Percentiles rank a stretch among this genome's conserved stretches.
These are phyloP conservation scores for Drechmeria coniospora DNA, from an alignment of 2,329 filamentous ascomycete genomes.

Conservation along the genomic window DNA sequence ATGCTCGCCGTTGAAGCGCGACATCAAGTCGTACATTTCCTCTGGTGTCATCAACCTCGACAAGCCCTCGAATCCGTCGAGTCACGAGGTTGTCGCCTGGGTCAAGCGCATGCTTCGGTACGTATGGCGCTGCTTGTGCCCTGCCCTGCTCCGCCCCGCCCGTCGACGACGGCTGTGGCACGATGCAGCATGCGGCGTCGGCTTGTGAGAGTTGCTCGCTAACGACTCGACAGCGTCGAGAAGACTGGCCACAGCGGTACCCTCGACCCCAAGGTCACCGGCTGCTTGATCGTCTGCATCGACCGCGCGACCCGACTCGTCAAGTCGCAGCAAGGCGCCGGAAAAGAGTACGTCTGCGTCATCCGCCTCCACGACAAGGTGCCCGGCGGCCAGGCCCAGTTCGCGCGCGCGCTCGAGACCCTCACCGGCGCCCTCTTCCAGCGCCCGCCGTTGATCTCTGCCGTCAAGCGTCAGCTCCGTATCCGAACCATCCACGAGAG, in stretches of 20 bases:
- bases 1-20: conserved; percentile 79
- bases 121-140: conserved; percentile 10
- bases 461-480: conserved; percentile 96
- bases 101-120: conserved; percentile 93
- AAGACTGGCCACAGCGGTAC: conserved; percentile 98
- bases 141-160: no score
- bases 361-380: conserved; percentile 92
- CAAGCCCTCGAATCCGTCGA: conserved; percentile 84
- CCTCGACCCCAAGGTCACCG: conserved; percentile 94
- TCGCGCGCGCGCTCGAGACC: conserved; percentile 85
- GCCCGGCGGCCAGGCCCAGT: conserved; percentile 81
- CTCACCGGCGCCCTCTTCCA: conserved; percentile 87
- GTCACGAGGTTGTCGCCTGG: conserved; percentile 98
- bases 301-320: conserved; percentile 94
- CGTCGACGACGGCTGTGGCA: no score
- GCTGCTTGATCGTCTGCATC: conserved; percentile 87
- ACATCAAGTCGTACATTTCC: conserved; percentile 92
- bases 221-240: conserved; percentile 33
- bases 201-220: no score
- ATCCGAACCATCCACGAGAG: conserved; percentile 96
- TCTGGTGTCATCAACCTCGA: conserved; percentile 92
- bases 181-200: no score
- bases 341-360: conserved; percentile 97
- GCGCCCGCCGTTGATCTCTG: conserved; percentile 89
- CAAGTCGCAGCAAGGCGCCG: conserved; percentile 96